A percentile compares a stretch with the other conserved stretches of the same genome.
phyloP scores from a whole-genome alignment of 108 stramenopile genomes.

The Stephanodiscus triporus region DNA sequence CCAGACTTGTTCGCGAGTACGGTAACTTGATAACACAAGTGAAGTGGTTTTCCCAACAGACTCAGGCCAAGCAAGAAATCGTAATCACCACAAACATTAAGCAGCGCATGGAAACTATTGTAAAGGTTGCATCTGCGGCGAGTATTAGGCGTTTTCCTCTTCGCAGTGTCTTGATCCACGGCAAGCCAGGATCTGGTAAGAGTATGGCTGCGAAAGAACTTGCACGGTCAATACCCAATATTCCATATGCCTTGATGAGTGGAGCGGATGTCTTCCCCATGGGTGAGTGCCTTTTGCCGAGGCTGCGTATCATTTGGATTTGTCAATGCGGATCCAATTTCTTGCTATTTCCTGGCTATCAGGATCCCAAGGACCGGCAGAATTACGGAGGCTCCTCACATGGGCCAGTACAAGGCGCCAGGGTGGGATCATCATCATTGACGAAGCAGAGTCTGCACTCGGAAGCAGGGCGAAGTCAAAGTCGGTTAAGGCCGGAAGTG shows the following conservation, averaged over 20 bases:
- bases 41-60: conserved; percentile 7
- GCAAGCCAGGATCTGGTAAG: conserved; percentile 86
- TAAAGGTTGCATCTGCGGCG: conserved; percentile 39
- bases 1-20: conserved; percentile 58
- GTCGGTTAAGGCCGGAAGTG: neutral
- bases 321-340: neutral
- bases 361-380: conserved; percentile 79
- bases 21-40: conserved; percentile 28
- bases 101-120: conserved; percentile 34
- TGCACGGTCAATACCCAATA: conserved; percentile 59
- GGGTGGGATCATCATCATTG: conserved; percentile 85
- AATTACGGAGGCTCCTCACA: conserved; percentile 78
- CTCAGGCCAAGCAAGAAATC: conserved; percentile 19
- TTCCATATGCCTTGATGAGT: conserved; percentile 87
- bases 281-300: conserved; percentile 7
- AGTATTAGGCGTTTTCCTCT: conserved; percentile 59
- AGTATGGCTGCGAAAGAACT: conserved; percentile 83
- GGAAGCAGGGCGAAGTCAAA: conserved; percentile 36
- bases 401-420: conserved; percentile 68
- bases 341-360: conserved; percentile 8
- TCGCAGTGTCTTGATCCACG: conserved; percentile 80
- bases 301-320: neutral
- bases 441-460: conserved; percentile 88
- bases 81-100: conserved; percentile 33
- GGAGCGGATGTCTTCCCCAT: conserved; percentile 77